Evolutionary conservation across 257 asterid species (phyloP), one percentile per base, ranked within the genome.

Genomic region (Coffea canephora): DNA sequence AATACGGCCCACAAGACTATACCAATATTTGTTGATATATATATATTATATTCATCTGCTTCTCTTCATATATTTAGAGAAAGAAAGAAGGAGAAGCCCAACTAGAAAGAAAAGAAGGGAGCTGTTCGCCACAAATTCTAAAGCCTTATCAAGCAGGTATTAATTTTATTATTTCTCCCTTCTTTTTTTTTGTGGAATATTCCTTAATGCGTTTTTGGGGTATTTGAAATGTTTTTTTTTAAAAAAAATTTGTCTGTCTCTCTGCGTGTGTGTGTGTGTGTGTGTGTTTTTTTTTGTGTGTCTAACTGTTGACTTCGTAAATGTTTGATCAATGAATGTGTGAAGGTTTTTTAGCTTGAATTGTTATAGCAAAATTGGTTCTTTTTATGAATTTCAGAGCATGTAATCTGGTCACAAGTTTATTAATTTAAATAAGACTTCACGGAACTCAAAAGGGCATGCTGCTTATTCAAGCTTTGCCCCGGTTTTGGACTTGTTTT

Each of bases 241-340:
- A 27, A 27, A 27, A 27, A 27, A 27, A 2, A 39, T 39, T 39
- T 39, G 43, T 4, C 43, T 39, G 43, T 39, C 43, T 39, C 43
- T 39, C 43, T 39, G 43, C 43, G 43, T 39, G 2, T 39, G 0
- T 39, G 43, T 39, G 43, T 39, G 4, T 39, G 43, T 39, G 43
- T 18, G 1, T 46, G 19, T 57, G 12, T 27, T 13, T 43, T 23
- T 3, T 13, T 6, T 6, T 41, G 15, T 43, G 31, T 76, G n/a
- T 64, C 62, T 14, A 3, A 43, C 61, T 76, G 79, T 62, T 76
- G 46, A 25, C 31, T 11, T 76, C 61, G 79, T 36, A 54, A 72
- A 49, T 45, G 76, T 27, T 19, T 72, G 76, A 72, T 48, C 3
- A 25, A 6, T 72, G 76, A 72, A 19, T 19, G 27, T 43, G 3